phyloP scores from a whole-genome alignment of 352 stramenopile species.

The Globisporangium cystogenes region DNA sequence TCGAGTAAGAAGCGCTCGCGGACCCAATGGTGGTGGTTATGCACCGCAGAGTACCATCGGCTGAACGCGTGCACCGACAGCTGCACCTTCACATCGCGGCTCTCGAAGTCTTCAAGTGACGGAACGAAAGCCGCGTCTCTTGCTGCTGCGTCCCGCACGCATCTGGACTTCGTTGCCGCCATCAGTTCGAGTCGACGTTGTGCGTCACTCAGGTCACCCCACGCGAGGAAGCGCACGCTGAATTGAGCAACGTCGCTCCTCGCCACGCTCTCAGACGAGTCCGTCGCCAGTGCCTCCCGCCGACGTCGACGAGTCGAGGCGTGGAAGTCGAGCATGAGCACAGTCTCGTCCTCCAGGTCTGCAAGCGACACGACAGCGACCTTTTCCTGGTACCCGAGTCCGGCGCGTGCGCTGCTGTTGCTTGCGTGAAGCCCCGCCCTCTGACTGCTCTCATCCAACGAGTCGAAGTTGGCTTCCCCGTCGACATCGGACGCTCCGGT shows the following conservation, averaged over 20 bases:
- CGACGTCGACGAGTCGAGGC: slow-evolving; percentile 5
- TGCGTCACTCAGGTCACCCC: slow-evolving; percentile 30
- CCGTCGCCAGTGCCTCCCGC: neutral
- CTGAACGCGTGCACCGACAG: slow-evolving; percentile 41
- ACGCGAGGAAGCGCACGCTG: slow-evolving; percentile 26
- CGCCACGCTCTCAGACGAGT: neutral
- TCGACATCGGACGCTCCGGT: slow-evolving; percentile 15
- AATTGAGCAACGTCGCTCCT: neutral
- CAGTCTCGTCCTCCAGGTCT: slow-evolving; percentile 34
- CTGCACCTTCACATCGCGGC: slow-evolving; percentile 34
- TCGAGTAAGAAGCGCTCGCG: slow-evolving; percentile 52
- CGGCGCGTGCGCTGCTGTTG: neutral
- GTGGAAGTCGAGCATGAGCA: slow-evolving; percentile 41
- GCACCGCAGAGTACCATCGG: slow-evolving; percentile 45
- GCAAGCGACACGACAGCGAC: slow-evolving; percentile 40
- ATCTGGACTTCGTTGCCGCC: slow-evolving; percentile 47
- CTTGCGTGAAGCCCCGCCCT: neutral
- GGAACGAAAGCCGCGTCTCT: slow-evolving; percentile 36
- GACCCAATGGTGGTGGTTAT: slow-evolving; percentile 34
- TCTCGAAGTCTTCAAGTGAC: slow-evolving; percentile 36
- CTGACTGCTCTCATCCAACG: neutral
- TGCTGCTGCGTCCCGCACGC: slow-evolving; percentile 28
- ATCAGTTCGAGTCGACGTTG: slow-evolving; percentile 48
- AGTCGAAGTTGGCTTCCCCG: slow-evolving; percentile 1
- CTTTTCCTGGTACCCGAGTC: slow-evolving; percentile 24